These are phyloP conservation scores for Zygoascus meyerae DNA, from an alignment of 1,139 yeast species.

Conservation along the genomic window DNA sequence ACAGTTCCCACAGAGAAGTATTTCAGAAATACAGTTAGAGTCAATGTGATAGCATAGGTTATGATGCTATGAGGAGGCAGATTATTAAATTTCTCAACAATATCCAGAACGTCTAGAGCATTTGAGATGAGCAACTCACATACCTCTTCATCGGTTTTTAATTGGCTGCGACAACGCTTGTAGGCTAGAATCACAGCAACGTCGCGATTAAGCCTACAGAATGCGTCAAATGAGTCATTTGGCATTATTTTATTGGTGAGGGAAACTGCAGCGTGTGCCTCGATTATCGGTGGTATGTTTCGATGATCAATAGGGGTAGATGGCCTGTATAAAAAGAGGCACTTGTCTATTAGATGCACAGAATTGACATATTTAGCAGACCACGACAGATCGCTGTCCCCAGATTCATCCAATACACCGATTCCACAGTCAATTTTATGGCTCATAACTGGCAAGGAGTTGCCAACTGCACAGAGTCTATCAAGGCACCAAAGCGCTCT, in stretches of 20 bases:
- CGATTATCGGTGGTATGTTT: slow-evolving; percentile 4
- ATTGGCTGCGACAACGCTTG: slow-evolving; percentile 18
- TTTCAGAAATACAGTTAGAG: slow-evolving; percentile 26
- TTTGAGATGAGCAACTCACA: slow-evolving; percentile 18
- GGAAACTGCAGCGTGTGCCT: slow-evolving; percentile 4
- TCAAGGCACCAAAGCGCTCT: slow-evolving; percentile 37
- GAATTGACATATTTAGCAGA: slow-evolving; percentile 24
- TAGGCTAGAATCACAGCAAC: slow-evolving; percentile 23
- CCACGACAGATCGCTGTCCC: neutral
- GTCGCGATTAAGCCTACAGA: slow-evolving; percentile 20
- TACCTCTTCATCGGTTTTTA: slow-evolving; percentile 13
- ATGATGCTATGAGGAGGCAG: slow-evolving; percentile 27
- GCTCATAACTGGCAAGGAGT: slow-evolving; percentile 32
- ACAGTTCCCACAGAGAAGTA: slow-evolving; percentile 14
- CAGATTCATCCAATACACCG: slow-evolving; percentile 20
- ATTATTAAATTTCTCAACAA: slow-evolving; percentile 21
- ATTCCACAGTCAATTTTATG: slow-evolving; percentile 30
- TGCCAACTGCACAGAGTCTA: slow-evolving; percentile 32
- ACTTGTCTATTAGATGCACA: slow-evolving; percentile 29
- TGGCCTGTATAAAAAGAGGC: slow-evolving; percentile 34
- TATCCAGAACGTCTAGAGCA: slow-evolving; percentile 22
- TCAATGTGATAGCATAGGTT: slow-evolving; percentile 28
- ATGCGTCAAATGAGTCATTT: slow-evolving; percentile 12
- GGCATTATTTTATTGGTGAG: slow-evolving; percentile 8
- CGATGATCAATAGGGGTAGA: slow-evolving; percentile 6